Evolutionary conservation across 306 rosid species (phyloP), one percentile per base, ranked within the genome.

Genomic region (Acacia crassicarpa): DNA sequence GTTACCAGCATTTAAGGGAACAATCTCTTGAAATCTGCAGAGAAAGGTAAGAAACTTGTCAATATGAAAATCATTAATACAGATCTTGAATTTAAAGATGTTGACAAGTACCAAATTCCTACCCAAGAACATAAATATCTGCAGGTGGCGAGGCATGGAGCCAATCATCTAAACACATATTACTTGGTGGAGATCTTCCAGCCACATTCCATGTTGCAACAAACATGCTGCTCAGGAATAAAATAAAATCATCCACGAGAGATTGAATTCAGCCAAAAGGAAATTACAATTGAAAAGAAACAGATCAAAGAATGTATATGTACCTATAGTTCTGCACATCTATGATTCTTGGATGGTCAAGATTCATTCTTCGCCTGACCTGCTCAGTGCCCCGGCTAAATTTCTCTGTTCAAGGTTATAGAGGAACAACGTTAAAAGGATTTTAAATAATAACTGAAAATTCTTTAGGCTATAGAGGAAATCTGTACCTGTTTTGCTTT

Each of bases 161-260:
- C 98, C 97, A 96, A 66, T 91, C 99, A 62, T 94, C 98, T 80
- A 94, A 88, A 86, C 80, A 90, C 76, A 96, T 86, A 85, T 92
- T 94, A 86, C 86, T 88, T 44, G 99, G 90, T 43, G 99, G 99
- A 38, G 98, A 89, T 89, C 98, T 96, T 86, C 99, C 98, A 59
- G 97, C 99, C 83, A 96, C 98, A 84, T 96, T 96, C 99, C 99
- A 96, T 80, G 99, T 88, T 75, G 91, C 97, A 74, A 94, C 99
- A 82, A 96, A 96, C 89, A 96, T 82, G 87, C 99, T 96, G 91
- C 78, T 65, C 79, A 74, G 22, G 25, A 32, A 9, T 22, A 58
- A 56, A 56, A 56, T 2, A 63, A 73, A 87, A 78, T 51, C 72
- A 78, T 72, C 53, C 40, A 65, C 80, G 67, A 86, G 48, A 66